These are phyloP conservation scores for Ocimum tenuiflorum DNA, from an alignment of 257 asterid species.

Conservation along the genomic window DNA sequence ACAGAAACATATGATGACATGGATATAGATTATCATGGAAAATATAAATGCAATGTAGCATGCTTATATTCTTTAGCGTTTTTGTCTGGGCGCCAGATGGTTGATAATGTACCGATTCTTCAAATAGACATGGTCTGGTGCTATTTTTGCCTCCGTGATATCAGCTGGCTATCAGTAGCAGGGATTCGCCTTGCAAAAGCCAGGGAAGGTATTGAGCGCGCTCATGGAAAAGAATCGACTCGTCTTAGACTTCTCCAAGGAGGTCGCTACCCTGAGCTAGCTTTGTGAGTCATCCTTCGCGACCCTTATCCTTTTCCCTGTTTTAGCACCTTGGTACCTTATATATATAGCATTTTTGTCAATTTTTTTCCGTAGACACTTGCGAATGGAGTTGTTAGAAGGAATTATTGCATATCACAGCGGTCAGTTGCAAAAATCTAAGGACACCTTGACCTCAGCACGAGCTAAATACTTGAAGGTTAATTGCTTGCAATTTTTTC, in stretches of 20 bases:
- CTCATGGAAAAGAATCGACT: conserved; percentile 84
- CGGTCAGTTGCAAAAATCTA: conserved; percentile 62
- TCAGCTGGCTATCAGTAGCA: conserved; percentile 83
- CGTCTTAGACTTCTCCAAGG: conserved; percentile 87
- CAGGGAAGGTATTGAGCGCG: conserved; percentile 82
- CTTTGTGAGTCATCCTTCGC: conserved; percentile 45
- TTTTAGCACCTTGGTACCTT: conserved; percentile 7
- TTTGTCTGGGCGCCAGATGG: conserved; percentile 49
- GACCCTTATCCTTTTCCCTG: not conserved
- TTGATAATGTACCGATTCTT: conserved; percentile 80
- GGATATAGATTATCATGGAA: not conserved
- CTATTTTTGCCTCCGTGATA: conserved; percentile 88
- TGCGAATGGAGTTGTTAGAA: conserved; percentile 87
- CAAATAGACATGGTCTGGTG: conserved; percentile 99
- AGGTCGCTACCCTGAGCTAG: conserved; percentile 72
- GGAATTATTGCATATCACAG: conserved; percentile 82
- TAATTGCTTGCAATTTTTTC: not conserved
- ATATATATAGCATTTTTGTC: not conserved
- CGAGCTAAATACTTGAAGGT: conserved; percentile 66
- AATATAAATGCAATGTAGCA: not conserved
- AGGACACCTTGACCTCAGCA: conserved; percentile 56
- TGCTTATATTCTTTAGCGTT: conserved; percentile 10
- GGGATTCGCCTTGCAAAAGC: conserved; percentile 81
- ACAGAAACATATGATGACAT: not conserved
- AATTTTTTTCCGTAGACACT: conserved; percentile 42